Percentiles rank a stretch among this genome's conserved stretches.
Conservation (phyloP, 2,329 filamentous ascomycete species). For the Colletotrichum phormii region DNA sequence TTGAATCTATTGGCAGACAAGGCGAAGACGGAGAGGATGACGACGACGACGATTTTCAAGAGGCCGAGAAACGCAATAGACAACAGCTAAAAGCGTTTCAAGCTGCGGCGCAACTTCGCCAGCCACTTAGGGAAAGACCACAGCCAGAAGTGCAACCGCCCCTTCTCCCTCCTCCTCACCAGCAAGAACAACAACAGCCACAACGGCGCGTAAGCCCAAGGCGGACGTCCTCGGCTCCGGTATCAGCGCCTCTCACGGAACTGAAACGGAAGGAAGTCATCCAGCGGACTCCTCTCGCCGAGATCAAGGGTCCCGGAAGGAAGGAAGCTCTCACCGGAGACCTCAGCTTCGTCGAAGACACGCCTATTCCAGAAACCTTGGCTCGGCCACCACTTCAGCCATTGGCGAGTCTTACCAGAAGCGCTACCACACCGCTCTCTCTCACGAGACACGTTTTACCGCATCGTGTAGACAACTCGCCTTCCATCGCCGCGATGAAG, state of each 20-base stretch:
- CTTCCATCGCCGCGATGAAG: slow-evolving; percentile 42
- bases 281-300: slow-evolving; percentile 43
- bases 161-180: not conserved
- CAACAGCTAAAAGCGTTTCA: slow-evolving; percentile 15
- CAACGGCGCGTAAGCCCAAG: slow-evolving; percentile 1
- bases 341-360: slow-evolving; percentile 46
- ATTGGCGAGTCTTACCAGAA: slow-evolving; percentile 28
- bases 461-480: slow-evolving; percentile 20
- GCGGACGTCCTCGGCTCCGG: slow-evolving; percentile 33
- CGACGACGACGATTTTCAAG: slow-evolving; percentile 46
- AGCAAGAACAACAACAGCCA: not conserved
- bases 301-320: slow-evolving; percentile 33
- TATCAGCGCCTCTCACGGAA: slow-evolving; percentile 6
- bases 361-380: slow-evolving; percentile 43
- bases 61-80: slow-evolving; percentile 38
- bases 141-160: not conserved
- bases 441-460: slow-evolving; percentile 31
- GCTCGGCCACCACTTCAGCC: slow-evolving; percentile 33
- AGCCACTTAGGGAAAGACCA: slow-evolving; percentile 27
- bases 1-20: slow-evolving; percentile 46
- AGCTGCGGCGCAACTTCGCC: slow-evolving; percentile 13
- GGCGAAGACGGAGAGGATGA: slow-evolving; percentile 34
- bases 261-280: slow-evolving; percentile 21
- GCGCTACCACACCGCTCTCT: slow-evolving; percentile 47
- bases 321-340: slow-evolving; percentile 25